Conservation (phyloP, 1,284 basidiomycete genomes). For the Melanopsichium pennsylvanicum region DNA sequence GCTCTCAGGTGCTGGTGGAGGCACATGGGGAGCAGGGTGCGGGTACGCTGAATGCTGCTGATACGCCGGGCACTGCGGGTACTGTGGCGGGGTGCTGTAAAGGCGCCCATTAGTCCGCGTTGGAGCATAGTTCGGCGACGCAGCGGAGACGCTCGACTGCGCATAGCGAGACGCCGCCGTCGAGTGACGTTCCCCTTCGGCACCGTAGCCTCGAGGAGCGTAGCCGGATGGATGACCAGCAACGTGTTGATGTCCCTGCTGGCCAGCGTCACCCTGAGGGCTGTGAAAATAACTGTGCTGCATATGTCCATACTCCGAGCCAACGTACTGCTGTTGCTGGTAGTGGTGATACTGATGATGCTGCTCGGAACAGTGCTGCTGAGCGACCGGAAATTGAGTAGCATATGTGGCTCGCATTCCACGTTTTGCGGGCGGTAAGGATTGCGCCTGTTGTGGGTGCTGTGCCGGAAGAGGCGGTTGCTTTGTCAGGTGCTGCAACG, state of each 20-base stretch:
- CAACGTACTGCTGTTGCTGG: conserved; percentile 2
- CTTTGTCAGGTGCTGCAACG: conserved; percentile 6
- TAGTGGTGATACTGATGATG: conserved; percentile 1
- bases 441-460: conserved; percentile 1
- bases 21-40: neutral
- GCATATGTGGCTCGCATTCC: conserved; percentile 31
- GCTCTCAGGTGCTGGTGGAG: no score
- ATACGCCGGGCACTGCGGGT: conserved; percentile 4
- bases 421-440: conserved; percentile 11
- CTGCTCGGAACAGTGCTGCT: conserved; percentile 9
- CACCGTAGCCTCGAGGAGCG: conserved; percentile 1
- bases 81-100: neutral
- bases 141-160: conserved; percentile 6
- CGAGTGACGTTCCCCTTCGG: neutral
- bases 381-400: conserved; percentile 14
- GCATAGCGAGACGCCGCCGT: conserved; percentile 7
- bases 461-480: no score
- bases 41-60: conserved; percentile 8
- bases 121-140: conserved; percentile 7
- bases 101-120: neutral
- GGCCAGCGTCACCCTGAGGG: neutral
- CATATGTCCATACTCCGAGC: conserved; percentile 2
- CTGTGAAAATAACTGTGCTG: conserved; percentile 6
- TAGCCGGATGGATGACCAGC: neutral
- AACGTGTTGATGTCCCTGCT: neutral